Conservation (phyloP, 1,284 basidiomycete species). For the Sanghuangporus baumii region DNA sequence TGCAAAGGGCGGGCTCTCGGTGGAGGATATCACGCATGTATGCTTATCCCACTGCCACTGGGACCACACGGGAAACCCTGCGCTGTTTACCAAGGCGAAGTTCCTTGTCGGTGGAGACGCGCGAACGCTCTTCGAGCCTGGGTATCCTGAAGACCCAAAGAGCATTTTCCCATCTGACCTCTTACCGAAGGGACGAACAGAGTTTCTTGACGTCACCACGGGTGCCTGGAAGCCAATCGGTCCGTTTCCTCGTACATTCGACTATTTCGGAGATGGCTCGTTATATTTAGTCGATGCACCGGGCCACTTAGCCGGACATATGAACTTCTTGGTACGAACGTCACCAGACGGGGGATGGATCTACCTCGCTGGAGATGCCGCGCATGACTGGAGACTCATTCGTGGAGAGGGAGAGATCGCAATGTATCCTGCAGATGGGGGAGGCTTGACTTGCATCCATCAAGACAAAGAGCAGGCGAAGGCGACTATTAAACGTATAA, state of each 20-base stretch:
- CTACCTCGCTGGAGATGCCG: conserved; percentile 51
- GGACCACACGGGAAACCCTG: conserved; percentile 40
- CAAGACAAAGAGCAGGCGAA: conserved; percentile 36
- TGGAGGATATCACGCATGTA: conserved; percentile 34
- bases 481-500: conserved; percentile 37
- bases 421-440: conserved; percentile 20
- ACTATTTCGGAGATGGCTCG: conserved; percentile 53
- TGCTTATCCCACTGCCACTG: conserved; percentile 49
- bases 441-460: conserved; percentile 34
- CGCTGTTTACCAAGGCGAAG: conserved; percentile 40
- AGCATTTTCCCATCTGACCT: conserved; percentile 31
- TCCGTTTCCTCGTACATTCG: conserved; percentile 44
- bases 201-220: conserved; percentile 31
- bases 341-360: conserved; percentile 51
- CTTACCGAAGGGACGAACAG: conserved; percentile 39
- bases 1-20: conserved; percentile 39
- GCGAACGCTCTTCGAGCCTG: conserved; percentile 29
- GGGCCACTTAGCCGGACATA: conserved; percentile 48
- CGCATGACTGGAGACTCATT: conserved; percentile 48
- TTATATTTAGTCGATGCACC: conserved; percentile 51
- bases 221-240: conserved; percentile 31
- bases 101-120: conserved; percentile 40
- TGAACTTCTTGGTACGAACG: conserved; percentile 50
- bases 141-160: conserved; percentile 38
- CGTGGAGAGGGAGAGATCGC: conserved; percentile 41